Percentiles rank a stretch among this genome's conserved stretches.
Evolutionary conservation across 2,329 filamentous ascomycete species (phyloP).

Genomic region (Exophiala dermatitidis): DNA sequence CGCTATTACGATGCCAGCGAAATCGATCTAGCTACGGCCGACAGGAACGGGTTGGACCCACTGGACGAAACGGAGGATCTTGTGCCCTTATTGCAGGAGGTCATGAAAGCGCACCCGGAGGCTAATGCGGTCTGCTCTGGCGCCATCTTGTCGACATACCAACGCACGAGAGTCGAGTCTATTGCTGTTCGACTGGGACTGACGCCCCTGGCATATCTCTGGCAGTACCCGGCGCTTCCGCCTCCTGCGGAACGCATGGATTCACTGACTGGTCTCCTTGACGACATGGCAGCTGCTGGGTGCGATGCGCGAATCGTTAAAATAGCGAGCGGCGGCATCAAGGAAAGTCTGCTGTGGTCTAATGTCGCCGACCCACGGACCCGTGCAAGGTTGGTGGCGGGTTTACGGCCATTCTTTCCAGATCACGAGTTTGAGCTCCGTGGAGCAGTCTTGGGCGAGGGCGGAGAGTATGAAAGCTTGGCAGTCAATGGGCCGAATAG

Average conservation of each 20-base stretch:
- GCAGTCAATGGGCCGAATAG: constrained; percentile 69
- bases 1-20: constrained; percentile 57
- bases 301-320: constrained; percentile 91
- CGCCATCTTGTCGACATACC: constrained; percentile 90
- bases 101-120: constrained; percentile 64
- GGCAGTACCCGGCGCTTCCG: constrained; percentile 78
- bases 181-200: constrained; percentile 79
- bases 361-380: constrained; percentile 58
- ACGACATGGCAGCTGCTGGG: constrained; percentile 70
- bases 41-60: background rate
- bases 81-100: constrained; percentile 61
- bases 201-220: constrained; percentile 75
- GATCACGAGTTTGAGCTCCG: constrained; percentile 42
- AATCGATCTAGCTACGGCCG: background rate
- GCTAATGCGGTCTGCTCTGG: constrained; percentile 84
- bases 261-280: constrained; percentile 50
- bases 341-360: constrained; percentile 71
- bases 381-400: constrained; percentile 44
- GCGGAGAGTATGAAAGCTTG: constrained; percentile 92
- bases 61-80: constrained; percentile 87
- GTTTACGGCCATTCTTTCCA: constrained; percentile 51
- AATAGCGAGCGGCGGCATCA: constrained; percentile 82
- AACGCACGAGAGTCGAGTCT: constrained; percentile 90
- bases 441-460: constrained; percentile 79
- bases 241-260: constrained; percentile 32